Evolutionary conservation across 192 early-diverging fungal genomes (phyloP), one percentile per base, ranked within the genome.

Genomic region (Geosiphon pyriformis): DNA sequence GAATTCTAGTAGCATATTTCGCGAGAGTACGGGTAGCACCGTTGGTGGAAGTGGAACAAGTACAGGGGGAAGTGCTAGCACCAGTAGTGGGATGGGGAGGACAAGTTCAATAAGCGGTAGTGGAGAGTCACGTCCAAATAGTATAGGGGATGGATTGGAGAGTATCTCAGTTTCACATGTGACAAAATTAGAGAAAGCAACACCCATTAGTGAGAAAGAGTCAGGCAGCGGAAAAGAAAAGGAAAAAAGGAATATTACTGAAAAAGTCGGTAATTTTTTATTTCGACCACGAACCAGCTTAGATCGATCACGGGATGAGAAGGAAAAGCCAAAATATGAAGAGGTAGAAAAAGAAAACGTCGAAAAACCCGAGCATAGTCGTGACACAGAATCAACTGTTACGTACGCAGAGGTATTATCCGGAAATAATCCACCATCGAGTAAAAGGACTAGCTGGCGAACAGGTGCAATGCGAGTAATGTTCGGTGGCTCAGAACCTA

Each of bases 61-160:
- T 54, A 74, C 69, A 18, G 64, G 72, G 20, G 74, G 70, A 0
- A 68, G 67, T 2, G 18, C 70, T 22, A 61, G 58, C 42, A 65
- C 68, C 2, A 64, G 51, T 26, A 75, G 70, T 59, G 69, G 60
- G 27, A 69, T 52, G 3, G 64, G 64, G 22, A 32, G 64, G 22
- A 55, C 64, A 3, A 54, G 64, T 55, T 65, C 64, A 53, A 62
- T 26, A 2, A 55, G 64, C 26, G 64, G 74, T 33, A 67, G 72
- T 11, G 56, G 60, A 10, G 71, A 75, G 20, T 75, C 73, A 47
- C 67, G 78, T 42, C 78, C 78, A 0, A 70, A 64, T 15, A 80
- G 78, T 67, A 65, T 76, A 49, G 78, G 77, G 18, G 77, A 78
- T 4, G 54, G 63, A 27, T 0, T 27, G 15, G 70, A 71, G 23